Percentiles rank a stretch among this genome's conserved stretches.
These are phyloP conservation scores for Nidula microcarpa DNA, from an alignment of 768 basidiomycete species.

Conservation along the genomic window DNA sequence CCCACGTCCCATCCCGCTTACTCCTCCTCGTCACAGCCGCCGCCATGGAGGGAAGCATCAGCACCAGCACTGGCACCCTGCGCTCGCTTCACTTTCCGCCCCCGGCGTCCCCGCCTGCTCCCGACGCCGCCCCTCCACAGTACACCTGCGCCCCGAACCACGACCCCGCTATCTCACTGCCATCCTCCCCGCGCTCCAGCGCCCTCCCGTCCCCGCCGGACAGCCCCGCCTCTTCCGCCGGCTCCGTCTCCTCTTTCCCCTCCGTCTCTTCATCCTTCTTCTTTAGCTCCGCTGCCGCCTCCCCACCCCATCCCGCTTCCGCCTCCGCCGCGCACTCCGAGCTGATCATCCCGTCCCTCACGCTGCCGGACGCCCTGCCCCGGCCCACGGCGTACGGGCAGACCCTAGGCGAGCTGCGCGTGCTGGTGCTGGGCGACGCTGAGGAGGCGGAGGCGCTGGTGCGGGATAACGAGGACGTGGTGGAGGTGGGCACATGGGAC, in stretches of 20 bases:
- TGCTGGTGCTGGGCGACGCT: constrained; percentile 51
- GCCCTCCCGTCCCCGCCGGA: constrained; percentile 46
- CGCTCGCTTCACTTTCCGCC: no score
- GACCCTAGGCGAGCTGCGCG: constrained; percentile 56
- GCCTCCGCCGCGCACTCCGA: constrained; percentile 25
- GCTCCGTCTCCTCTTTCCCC: constrained; percentile 58
- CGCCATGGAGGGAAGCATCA: no score
- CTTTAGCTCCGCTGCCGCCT: constrained; percentile 60
- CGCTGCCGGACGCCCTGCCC: constrained; percentile 57
- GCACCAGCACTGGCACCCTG: no score
- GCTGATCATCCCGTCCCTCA: constrained; percentile 68
- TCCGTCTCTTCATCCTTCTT: constrained; percentile 66
- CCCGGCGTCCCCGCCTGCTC: no score
- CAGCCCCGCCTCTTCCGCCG: constrained; percentile 41
- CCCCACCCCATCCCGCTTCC: constrained; percentile 44
- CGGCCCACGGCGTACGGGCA: constrained; percentile 67
- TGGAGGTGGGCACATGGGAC: constrained; percentile 62
- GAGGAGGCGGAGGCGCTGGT: constrained; percentile 42
- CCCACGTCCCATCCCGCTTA: no score
- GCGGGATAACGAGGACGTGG: constrained; percentile 65
- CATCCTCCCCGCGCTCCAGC: constrained; percentile 49
- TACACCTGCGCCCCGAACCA: no score
- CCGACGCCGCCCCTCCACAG: no score
- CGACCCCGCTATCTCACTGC: no score
- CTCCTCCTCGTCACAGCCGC: no score